Evolutionary conservation across 768 basidiomycete genomes (phyloP).

Genomic region (Suillus decipiens): DNA sequence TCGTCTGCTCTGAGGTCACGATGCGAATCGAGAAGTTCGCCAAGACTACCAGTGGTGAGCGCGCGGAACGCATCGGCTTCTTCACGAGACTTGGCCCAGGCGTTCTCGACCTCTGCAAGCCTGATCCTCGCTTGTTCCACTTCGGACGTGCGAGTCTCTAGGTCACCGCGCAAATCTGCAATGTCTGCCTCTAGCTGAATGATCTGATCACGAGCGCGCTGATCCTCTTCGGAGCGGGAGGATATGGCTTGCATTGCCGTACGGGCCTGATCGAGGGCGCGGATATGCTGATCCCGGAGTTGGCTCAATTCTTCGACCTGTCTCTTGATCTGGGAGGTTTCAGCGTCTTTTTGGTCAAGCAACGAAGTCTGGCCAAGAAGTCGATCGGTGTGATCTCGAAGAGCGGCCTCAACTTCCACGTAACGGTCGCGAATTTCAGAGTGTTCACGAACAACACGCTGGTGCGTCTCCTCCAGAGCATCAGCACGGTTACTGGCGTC

Average conservation of each 20-base stretch:
- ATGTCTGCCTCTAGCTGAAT: conserved; percentile 73
- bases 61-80: conserved; percentile 91
- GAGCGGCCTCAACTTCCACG: conserved; percentile 55
- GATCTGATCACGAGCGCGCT: conserved; percentile 69
- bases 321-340: conserved; percentile 59
- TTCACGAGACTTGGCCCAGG: conserved; percentile 89
- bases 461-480: conserved; percentile 66
- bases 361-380: conserved; percentile 72
- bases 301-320: conserved; percentile 72
- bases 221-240: conserved; percentile 74
- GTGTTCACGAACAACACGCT: conserved; percentile 62
- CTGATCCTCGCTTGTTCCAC: conserved; percentile 66
- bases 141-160: conserved; percentile 75
- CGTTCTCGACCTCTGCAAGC: conserved; percentile 81
- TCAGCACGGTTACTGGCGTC: conserved; percentile 81
- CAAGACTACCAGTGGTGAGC: conserved; percentile 82
- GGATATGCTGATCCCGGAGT: conserved; percentile 82
- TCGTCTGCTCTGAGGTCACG: conserved; percentile 84
- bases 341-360: conserved; percentile 78
- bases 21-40: conserved; percentile 86
- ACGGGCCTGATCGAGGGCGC: conserved; percentile 84
- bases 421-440: conserved; percentile 70
- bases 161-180: conserved; percentile 75
- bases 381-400: conserved; percentile 78
- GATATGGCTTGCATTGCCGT: conserved; percentile 75